A percentile compares a stretch with the other conserved stretches of the same genome.
phyloP scores from a whole-genome alignment of 345 rosid species.

The Eucalyptus shirleyi region DNA sequence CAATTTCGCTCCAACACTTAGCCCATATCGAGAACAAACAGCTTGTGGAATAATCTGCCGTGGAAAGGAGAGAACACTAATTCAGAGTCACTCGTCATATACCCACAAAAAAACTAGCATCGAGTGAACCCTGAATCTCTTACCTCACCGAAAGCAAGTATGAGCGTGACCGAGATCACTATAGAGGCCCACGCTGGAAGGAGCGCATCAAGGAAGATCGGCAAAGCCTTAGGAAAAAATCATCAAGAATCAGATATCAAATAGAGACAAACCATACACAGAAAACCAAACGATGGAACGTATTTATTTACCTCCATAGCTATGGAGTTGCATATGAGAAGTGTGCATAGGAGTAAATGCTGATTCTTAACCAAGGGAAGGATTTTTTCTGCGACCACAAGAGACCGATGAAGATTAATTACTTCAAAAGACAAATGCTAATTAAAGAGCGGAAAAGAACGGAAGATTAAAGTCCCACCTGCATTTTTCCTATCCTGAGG shows the following conservation, averaged over 20 bases:
- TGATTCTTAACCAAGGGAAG: slow-evolving; percentile 76
- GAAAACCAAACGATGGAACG: neutral
- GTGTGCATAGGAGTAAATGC: slow-evolving; percentile 75
- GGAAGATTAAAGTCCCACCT: slow-evolving; percentile 3
- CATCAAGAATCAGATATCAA: neutral
- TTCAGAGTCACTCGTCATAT: neutral
- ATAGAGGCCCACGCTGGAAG: slow-evolving; percentile 85
- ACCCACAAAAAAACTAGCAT: neutral
- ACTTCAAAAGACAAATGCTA: neutral
- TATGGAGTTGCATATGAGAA: slow-evolving; percentile 70
- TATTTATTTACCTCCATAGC: slow-evolving; percentile 69
- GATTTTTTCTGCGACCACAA: slow-evolving; percentile 45
- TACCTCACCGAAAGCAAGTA: slow-evolving; percentile 94
- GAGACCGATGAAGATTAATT: neutral
- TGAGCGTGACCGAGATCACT: slow-evolving; percentile 74
- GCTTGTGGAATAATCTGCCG: slow-evolving; percentile 87
- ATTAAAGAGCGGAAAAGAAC: neutral
- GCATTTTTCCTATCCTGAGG: slow-evolving; percentile 69
- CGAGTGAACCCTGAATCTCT: neutral
- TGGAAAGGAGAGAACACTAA: neutral
- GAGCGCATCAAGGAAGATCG: slow-evolving; percentile 70
- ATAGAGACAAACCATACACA: neutral
- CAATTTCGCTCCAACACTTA: slow-evolving; percentile 85
- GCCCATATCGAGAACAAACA: slow-evolving; percentile 78
- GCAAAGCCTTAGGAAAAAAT: slow-evolving; percentile 36